phyloP scores from a whole-genome alignment of 1,284 basidiomycete species.

The Papiliotrema nemorosa region DNA sequence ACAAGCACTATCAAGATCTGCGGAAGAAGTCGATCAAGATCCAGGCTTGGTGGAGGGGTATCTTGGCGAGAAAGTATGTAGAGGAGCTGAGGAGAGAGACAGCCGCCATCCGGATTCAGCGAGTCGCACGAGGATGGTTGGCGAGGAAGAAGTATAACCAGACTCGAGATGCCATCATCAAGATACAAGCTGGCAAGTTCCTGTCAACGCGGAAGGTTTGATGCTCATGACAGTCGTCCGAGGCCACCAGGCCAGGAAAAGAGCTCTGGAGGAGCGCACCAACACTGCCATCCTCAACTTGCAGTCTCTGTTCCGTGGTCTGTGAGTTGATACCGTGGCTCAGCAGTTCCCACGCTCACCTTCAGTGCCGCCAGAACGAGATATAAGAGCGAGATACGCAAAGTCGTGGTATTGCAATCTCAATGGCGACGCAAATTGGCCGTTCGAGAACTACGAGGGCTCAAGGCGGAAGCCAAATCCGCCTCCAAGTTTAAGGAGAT shows the following conservation, averaged over 20 bases:
- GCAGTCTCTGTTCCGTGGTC: slow-evolving; percentile 82
- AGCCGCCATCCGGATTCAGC: slow-evolving; percentile 76
- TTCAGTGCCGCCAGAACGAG: slow-evolving; percentile 63
- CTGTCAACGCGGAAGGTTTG: not conserved
- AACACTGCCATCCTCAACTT: slow-evolving; percentile 67
- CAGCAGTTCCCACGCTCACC: slow-evolving; percentile 4
- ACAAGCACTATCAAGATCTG: slow-evolving; percentile 73
- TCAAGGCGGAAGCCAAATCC: slow-evolving; percentile 89
- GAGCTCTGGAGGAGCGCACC: slow-evolving; percentile 62
- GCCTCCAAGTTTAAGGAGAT: slow-evolving; percentile 99
- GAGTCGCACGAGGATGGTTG: slow-evolving; percentile 65
- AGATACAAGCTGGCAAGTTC: slow-evolving; percentile 79
- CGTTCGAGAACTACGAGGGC: slow-evolving; percentile 73
- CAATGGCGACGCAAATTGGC: slow-evolving; percentile 87
- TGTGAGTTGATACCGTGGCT: slow-evolving; percentile 58
- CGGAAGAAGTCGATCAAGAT: slow-evolving; percentile 74
- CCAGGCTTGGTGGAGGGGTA: slow-evolving; percentile 90
- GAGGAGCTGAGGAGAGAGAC: slow-evolving; percentile 67
- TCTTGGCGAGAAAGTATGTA: slow-evolving; percentile 70
- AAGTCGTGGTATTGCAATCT: slow-evolving; percentile 83
- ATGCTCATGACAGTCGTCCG: slow-evolving; percentile 61
- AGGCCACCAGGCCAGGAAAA: slow-evolving; percentile 69
- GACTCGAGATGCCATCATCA: slow-evolving; percentile 62
- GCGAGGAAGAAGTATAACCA: slow-evolving; percentile 69
- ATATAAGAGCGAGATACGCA: slow-evolving; percentile 65